phyloP scores from a whole-genome alignment of 306 rosid genomes.

The Cucurbita maxima region DNA sequence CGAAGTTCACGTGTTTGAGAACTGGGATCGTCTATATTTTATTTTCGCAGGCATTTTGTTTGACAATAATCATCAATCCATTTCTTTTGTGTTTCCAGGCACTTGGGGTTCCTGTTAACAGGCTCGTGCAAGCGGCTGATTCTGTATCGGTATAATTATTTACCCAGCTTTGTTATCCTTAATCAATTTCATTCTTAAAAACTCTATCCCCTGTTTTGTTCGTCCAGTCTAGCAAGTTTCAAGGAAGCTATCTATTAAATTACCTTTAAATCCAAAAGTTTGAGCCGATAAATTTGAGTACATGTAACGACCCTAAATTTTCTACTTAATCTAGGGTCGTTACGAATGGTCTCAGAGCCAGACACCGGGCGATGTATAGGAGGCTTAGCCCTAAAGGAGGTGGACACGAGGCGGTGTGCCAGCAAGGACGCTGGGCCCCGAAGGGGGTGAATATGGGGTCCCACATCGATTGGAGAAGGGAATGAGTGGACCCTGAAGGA shows the following conservation, averaged over 20 bases:
- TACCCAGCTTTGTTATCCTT: background rate
- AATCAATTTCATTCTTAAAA: background rate
- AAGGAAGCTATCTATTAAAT: background rate
- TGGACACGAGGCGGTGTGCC: too few relatives aligned
- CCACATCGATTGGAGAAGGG: too few relatives aligned
- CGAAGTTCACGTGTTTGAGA: background rate
- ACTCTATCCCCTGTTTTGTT: background rate
- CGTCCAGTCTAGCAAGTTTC: background rate
- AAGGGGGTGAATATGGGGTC: too few relatives aligned
- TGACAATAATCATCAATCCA: background rate
- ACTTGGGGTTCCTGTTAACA: slow-evolving; percentile 72
- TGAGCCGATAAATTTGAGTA: background rate
- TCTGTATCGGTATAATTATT: slow-evolving; percentile 43
- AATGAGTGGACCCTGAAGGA: too few relatives aligned
- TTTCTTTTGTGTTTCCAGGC: slow-evolving; percentile 38
- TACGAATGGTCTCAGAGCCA: too few relatives aligned
- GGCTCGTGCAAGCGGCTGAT: slow-evolving; percentile 90
- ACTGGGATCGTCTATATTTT: background rate
- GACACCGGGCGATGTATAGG: too few relatives aligned
- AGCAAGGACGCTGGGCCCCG: too few relatives aligned
- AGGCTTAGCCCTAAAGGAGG: too few relatives aligned
- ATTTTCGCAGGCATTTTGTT: background rate
- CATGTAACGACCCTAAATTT: too few relatives aligned
- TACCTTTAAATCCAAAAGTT: background rate
- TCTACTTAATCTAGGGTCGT: too few relatives aligned